Evolutionary conservation across 129 eudicot genomes (phyloP).

Genomic region (Pseudognaphalium luteoalbum): DNA sequence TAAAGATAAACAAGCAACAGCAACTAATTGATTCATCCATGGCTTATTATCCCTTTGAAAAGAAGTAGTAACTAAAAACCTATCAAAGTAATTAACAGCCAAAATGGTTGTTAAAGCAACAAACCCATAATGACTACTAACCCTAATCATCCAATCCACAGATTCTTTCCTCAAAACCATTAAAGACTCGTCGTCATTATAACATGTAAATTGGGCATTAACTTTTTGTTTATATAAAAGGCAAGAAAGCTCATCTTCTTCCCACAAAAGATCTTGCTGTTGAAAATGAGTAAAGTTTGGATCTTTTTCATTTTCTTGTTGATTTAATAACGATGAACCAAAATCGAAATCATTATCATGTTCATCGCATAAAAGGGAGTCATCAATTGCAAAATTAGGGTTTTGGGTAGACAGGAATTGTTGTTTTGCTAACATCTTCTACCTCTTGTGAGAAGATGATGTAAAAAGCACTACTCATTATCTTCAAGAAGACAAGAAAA

Average conservation of each 20-base stretch:
- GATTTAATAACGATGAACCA: neutral
- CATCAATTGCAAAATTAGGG: slow-evolving; percentile 49
- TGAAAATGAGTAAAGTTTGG: slow-evolving; percentile 38
- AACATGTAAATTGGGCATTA: slow-evolving; percentile 16
- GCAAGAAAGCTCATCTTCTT: slow-evolving; percentile 59
- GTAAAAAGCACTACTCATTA: slow-evolving; percentile 56
- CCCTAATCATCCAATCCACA: slow-evolving; percentile 77
- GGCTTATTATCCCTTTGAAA: slow-evolving; percentile 74
- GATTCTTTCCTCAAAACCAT: slow-evolving; percentile 48
- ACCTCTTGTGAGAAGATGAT: slow-evolving; percentile 44
- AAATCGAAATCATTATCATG: slow-evolving; percentile 41
- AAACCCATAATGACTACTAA: slow-evolving; percentile 62
- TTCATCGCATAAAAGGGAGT: slow-evolving; percentile 66
- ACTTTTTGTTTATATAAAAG: slow-evolving; percentile 62
- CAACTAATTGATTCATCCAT: slow-evolving; percentile 87
- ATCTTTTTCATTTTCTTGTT: slow-evolving; percentile 17
- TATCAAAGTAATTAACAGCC: slow-evolving; percentile 80
- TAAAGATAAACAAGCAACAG: slow-evolving; percentile 87
- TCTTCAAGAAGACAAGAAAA: slow-evolving; percentile 45
- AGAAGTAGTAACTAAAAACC: slow-evolving; percentile 50
- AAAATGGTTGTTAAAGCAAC: slow-evolving; percentile 55
- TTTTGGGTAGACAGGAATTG: slow-evolving; percentile 30
- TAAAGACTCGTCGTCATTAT: slow-evolving; percentile 37
- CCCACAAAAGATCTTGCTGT: slow-evolving; percentile 59
- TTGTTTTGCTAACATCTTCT: slow-evolving; percentile 13